Conservation (phyloP, 2,329 filamentous ascomycete genomes). For the Scedosporium apiospermum region DNA sequence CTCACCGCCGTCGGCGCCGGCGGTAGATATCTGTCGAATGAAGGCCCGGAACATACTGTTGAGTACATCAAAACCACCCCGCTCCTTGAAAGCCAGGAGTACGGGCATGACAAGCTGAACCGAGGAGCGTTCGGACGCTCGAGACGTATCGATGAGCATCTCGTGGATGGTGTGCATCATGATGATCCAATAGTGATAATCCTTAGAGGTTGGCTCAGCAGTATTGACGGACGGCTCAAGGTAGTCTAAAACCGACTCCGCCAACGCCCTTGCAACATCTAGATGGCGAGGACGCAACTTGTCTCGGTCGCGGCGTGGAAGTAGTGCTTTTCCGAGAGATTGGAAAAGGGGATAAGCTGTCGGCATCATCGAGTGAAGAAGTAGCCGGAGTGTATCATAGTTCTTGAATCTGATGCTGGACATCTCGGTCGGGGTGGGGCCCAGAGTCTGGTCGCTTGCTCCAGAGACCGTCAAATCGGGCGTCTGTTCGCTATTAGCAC, state of each 20-base stretch:
- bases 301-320: slow-evolving; percentile 65
- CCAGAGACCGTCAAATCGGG: slow-evolving; percentile 15
- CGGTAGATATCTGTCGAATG: slow-evolving; percentile 36
- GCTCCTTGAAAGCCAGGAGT: slow-evolving; percentile 76
- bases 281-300: slow-evolving; percentile 44
- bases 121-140: slow-evolving; percentile 29
- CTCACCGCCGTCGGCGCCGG: slow-evolving; percentile 26
- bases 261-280: slow-evolving; percentile 55
- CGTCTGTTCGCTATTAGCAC: slow-evolving; percentile 8
- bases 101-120: slow-evolving; percentile 62
- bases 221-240: slow-evolving; percentile 39
- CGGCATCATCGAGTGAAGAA: slow-evolving; percentile 70
- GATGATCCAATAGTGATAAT: slow-evolving; percentile 74
- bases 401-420: slow-evolving; percentile 50
- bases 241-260: slow-evolving; percentile 59
- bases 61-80: slow-evolving; percentile 64
- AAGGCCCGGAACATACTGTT: slow-evolving; percentile 65
- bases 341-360: slow-evolving; percentile 82
- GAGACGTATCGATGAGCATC: slow-evolving; percentile 58
- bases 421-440: background rate
- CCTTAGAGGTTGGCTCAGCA: slow-evolving; percentile 42
- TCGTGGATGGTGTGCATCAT: slow-evolving; percentile 70
- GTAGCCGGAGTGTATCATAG: slow-evolving; percentile 62
- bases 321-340: slow-evolving; percentile 69
- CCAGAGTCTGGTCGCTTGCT: slow-evolving; percentile 22